Evolutionary conservation across 768 basidiomycete genomes (phyloP), one percentile per base, ranked within the genome.

Genomic region (Leccinum olivaceopallidum): DNA sequence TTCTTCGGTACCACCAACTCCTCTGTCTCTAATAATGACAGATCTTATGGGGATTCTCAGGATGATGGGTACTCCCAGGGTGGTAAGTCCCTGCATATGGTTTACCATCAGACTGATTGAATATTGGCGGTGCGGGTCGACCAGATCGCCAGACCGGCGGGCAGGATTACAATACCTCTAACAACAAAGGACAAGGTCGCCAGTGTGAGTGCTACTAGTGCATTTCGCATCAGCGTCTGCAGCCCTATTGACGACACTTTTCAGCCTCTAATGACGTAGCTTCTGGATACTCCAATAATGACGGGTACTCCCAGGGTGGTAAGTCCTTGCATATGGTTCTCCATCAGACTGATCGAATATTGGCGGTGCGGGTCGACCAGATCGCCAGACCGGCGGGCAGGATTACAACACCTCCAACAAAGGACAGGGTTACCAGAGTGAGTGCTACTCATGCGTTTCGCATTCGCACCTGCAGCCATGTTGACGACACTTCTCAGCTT

Each of bases 1-100:
- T 81, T 92, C 67, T 80, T 90, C 39, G 84, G 83, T 60, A 71
- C 92, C 65, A 5, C 32, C 32, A 32, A 42, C 18, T n/a, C 13
- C 39, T 42, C 18, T n/a, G 39, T 1, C 85, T 85, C 78, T 65
- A 50, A 48, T 64, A 50, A 48, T 8, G 39, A 37, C 14, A 13
- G 13, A 28, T 57, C 61, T 13, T 55, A 56, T 18, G 47, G 47
- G 14, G 10, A 13, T 4, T 14, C 13, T 1, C 10, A n/a, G 10
- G 44, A 47, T n/a, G 20, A 48, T n/a, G 39, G 39, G 18, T 42
- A 42, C 14, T 18, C 16, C 39, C 16, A 42, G 39, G 39, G 6
- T n/a, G 18, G 63, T 65, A 52, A 60, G 63, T 60, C 51, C 28
- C 14, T 55, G 51, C 36, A 56, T 10, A n/a, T 36, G 53, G 13